Evolutionary conservation across 306 rosid genomes (phyloP), one percentile per base, ranked within the genome.

Genomic region (Cucumis cinereus): DNA sequence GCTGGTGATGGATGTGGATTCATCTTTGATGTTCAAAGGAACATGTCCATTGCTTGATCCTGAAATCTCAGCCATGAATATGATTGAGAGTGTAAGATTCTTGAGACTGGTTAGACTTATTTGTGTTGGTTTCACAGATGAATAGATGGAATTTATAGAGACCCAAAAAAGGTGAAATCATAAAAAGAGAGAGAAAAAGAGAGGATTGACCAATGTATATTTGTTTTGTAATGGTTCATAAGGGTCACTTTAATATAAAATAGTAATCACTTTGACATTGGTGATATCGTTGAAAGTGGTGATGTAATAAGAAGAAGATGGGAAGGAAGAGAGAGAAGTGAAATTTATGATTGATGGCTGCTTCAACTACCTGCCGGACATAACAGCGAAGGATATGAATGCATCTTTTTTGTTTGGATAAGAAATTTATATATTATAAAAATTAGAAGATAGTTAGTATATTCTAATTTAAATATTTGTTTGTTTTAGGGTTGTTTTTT

Each of bases 341-440:
- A 84, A 79, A 83, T 78, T 82, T 16, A 6, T 30, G 13, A n/a
- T 38, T 66, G 74, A 91, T 78, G 49, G 77, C 82, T 59, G 40
- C 62, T 71, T 54, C 90, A 90, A 85, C 92, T 0, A 81, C 90
- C 89, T 79, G 40, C 89, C 88, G 88, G 81, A 81, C 79, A 79
- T 30, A 50, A 50, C 87, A 73, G 89, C 80, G 63, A 28, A 9
- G 35, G 36, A 19, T 71, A 77, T 77, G 45, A 79, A 83, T 79
- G 87, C 45, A 73, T 20, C 49, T 17, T 36, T 35, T 35, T 59
- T 50, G 17, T 17, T 50, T 2, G 55, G 9, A 49, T 49, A 1
- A 15, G 0, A 50, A 16, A 0, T 50, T 17, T 50, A 5, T 49
- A 30, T 30, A 30, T 30, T n/a, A n/a, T n/a, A n/a, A n/a, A n/a